A percentile compares a stretch with the other conserved stretches of the same genome.
phyloP scores from a whole-genome alignment of 805 yeast genomes.

The Peterozyma xylosa region DNA sequence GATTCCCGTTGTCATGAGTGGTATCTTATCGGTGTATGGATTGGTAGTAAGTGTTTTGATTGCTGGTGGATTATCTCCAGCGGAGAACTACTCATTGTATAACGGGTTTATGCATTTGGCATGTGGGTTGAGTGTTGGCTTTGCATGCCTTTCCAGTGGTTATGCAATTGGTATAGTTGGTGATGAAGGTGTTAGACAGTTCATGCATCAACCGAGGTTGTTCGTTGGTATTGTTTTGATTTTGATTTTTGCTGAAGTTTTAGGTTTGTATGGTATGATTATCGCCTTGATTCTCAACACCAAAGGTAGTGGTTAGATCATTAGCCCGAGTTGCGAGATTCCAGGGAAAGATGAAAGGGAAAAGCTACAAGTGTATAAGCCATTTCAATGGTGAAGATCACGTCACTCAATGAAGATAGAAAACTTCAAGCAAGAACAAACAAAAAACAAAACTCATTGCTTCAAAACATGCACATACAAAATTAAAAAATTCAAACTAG shows the following conservation, averaged over 20 bases:
- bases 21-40: conserved; percentile 95
- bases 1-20: conserved; percentile 97
- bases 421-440: neutral
- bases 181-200: conserved; percentile 98
- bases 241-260: conserved; percentile 97
- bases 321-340: neutral
- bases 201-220: conserved; percentile 96
- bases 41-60: conserved; percentile 93
- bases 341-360: neutral
- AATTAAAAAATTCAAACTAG: too few species aligned
- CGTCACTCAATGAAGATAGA: neutral
- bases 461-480: too few species aligned
- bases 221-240: conserved; percentile 98
- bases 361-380: neutral
- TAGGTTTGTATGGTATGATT: conserved; percentile 96
- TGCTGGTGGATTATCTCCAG: conserved; percentile 82
- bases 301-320: conserved; percentile 57
- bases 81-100: conserved; percentile 74
- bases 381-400: neutral
- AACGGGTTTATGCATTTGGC: conserved; percentile 98
- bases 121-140: conserved; percentile 93
- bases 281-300: conserved; percentile 90
- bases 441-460: neutral
- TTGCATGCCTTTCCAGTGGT: conserved; percentile 94
- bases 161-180: conserved; percentile 99